phyloP scores from a whole-genome alignment of 208 protist species.

The Spongospora subterranea region DNA sequence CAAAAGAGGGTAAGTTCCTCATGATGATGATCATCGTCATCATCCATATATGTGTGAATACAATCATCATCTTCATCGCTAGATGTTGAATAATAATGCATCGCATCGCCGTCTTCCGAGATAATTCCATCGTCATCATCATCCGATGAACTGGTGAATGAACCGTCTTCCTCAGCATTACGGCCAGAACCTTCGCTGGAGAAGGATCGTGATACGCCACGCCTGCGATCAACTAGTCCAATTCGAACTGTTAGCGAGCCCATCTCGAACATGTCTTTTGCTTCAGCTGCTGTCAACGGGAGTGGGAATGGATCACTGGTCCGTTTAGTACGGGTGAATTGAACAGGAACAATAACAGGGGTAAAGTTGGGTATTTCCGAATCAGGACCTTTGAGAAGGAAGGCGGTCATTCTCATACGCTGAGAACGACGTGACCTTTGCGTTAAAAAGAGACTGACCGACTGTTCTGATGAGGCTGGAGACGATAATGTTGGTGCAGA shows the following conservation, averaged over 20 bases:
- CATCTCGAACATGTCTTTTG: conserved; percentile 47
- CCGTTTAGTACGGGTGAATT: conserved; percentile 54
- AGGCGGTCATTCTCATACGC: conserved; percentile 10
- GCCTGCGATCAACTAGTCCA: conserved; percentile 34
- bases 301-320: conserved; percentile 50
- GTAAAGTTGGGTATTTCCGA: conserved; percentile 41
- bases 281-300: not conserved
- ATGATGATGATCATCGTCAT: conserved; percentile 6
- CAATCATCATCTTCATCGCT: not conserved
- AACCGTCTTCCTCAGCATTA: not conserved
- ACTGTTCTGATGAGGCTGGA: not conserved
- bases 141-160: not conserved
- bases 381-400: conserved; percentile 49
- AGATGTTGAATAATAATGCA: conserved; percentile 26
- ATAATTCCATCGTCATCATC: conserved; percentile 46
- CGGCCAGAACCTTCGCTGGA: not conserved
- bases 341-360: not conserved
- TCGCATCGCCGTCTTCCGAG: not conserved
- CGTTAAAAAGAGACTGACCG: conserved; percentile 41
- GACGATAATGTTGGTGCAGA: not conserved
- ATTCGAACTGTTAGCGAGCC: conserved; percentile 40
- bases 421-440: not conserved
- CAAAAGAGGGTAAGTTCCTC: no score
- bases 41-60: not conserved
- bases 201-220: conserved; percentile 44